Base-by-base conservation (phyloP, 2,329 filamentous ascomycete species). In the Colletotrichum kahawae region DNA sequence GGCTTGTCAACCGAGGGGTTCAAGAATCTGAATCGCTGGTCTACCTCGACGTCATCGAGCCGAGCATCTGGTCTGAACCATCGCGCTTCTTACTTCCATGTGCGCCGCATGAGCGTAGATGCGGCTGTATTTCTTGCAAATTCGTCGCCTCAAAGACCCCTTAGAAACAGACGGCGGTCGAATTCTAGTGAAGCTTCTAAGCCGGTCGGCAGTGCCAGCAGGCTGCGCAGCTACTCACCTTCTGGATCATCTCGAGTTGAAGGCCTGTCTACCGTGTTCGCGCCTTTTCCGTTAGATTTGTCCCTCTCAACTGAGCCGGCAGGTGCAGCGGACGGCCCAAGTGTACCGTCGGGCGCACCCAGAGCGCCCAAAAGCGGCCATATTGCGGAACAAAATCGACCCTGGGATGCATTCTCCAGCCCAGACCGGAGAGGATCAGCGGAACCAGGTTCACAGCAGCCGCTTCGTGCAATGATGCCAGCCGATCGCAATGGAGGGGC, bases 1-100 rank as follows among this genome's bases (percentile, higher is more conserved):
- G 80, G 80, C 33, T 80, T 81, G 67, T 72, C 83, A 71, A 84
- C 81, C 78, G 87, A 88, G 69, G 80, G 83, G 13, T 80, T 85
- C 54, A 85, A 85, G 78, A 87, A 85, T 77, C 82, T 88, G 72
- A 86, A 89, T 78, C 85, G 87, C 79, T 89, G 87, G 88, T 89
- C 87, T 63, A 82, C 83, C 33, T 89, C 88, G 18, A 88, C 87
- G 60, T 78, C 82, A 5, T 89, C 88, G 62, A 88, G 85, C 70
- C 84, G 82, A 68, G 65, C 34, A 60, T 78, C 67, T 54, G 57
- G 29, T 14, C 64, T 57, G 60, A 65, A 68, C 36, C 62, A 57
- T 54, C 70, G 29, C 43, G 29, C 36, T 29, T 18, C 31, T 18
- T 33, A 33, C 5, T 68, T 31, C 29, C 48, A 67, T 67, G 43